Evolutionary conservation across 1,139 yeast genomes (phyloP), one percentile per base, ranked within the genome.

Genomic region (Saccharomyces hybrid): DNA sequence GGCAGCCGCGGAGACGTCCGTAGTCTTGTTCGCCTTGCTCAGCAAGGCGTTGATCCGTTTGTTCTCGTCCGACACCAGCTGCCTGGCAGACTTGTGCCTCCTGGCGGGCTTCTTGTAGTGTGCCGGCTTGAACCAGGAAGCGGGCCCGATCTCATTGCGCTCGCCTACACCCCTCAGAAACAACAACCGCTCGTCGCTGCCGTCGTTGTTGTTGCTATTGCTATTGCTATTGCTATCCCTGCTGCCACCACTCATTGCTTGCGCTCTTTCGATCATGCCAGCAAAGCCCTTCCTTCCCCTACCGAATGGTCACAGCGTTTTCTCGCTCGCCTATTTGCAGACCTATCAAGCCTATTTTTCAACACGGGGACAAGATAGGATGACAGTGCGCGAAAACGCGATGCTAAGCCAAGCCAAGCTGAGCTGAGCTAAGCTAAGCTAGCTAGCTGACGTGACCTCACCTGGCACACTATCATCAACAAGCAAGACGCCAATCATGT

Each of bases 61-160:
- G 63, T 67, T 79, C 71, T 93, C 98, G 63, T 91, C 98, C 9
- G 84, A 78, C 7, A 87, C 63, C 38, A 91, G 73, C 63, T 91
- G 96, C 64, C 86, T 81, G 47, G 82, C 75, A 47, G 95, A 86
- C 69, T 90, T 89, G 70, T 83, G 87, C 54, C 96, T 78, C 58
- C 86, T 76, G 50, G 34, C 8, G 5, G 82, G 79, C 3, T 79
- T 72, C 57, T 73, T 75, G 67, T 84, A 73, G 46, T 70, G 59
- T 0, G 81, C 79, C 54, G 77, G 78, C 67, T 86, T 87, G 76
- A 86, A 87, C n/a, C 59, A 51, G 16, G 63, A 58, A 5, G 62
- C 58, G 5, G 54, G 48, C 5, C 61, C 52, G 7, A 57, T 56
- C 13, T 50, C 31, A 48, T 65, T 65, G 9, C 58, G 54, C 23